Evolutionary conservation across 768 basidiomycete genomes (phyloP).

Genomic region (Neoboletus magnificus): DNA sequence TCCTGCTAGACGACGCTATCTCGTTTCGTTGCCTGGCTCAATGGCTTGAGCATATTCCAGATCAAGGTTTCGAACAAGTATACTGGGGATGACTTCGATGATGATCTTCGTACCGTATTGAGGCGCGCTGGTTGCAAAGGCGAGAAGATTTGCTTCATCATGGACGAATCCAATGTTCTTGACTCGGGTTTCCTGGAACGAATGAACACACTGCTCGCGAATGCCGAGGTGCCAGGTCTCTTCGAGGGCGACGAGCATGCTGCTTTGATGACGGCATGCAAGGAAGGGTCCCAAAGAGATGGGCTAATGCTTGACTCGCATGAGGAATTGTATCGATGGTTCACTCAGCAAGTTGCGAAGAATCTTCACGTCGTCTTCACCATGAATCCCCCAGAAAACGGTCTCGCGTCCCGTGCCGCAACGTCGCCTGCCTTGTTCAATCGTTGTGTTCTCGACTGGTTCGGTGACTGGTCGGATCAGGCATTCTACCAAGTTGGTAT

Average conservation of each 20-base stretch:
- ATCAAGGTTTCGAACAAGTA: conserved; percentile 99
- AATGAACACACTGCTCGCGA: conserved; percentile 99
- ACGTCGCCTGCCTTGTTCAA: conserved; percentile 99
- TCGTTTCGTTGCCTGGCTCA: conserved; percentile 99
- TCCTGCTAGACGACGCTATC: conserved; percentile 83
- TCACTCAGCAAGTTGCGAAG: conserved; percentile 96
- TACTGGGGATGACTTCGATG: conserved; percentile 97
- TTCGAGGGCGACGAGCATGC: conserved; percentile 99
- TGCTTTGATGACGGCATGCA: conserved; percentile 98
- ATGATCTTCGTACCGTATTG: conserved; percentile 92
- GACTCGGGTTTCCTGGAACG: conserved; percentile 98
- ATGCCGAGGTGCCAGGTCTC: conserved; percentile 99
- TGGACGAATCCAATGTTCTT: conserved; percentile 99
- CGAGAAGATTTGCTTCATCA: conserved; percentile 99
- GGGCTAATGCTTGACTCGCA: conserved; percentile 98
- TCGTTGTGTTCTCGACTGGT: conserved; percentile 99
- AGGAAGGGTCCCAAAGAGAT: conserved; percentile 98
- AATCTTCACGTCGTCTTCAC: conserved; percentile 99
- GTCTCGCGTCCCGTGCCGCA: conserved; percentile 91
- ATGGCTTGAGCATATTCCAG: conserved; percentile 97
- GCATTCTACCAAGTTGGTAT: conserved; percentile 97
- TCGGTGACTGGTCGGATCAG: conserved; percentile 98
- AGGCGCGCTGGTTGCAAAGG: conserved; percentile 97
- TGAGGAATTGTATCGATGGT: conserved; percentile 98
- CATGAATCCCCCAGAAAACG: conserved; percentile 97